These are phyloP conservation scores for Brasenia schreberi DNA, from an alignment of 164 flowering plant genomes.

Conservation along the genomic window DNA sequence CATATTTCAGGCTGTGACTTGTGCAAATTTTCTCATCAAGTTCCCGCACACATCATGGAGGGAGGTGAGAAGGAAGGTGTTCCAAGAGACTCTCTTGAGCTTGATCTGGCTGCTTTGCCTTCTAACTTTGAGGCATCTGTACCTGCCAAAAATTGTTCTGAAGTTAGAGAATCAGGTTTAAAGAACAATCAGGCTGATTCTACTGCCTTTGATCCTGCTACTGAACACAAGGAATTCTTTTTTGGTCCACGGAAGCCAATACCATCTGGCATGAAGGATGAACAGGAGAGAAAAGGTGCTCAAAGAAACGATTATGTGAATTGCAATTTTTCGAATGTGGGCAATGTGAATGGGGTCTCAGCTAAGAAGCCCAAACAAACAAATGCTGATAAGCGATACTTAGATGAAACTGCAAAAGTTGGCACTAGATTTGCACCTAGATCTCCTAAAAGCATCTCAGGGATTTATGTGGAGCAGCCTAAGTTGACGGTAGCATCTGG, in stretches of 20 bases:
- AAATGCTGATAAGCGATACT: not conserved
- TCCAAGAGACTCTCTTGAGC: conserved; percentile 41
- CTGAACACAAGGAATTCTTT: not conserved
- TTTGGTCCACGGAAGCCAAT: not conserved
- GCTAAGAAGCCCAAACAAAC: conserved; percentile 2
- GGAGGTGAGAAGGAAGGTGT: conserved; percentile 37
- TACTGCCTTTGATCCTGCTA: not conserved
- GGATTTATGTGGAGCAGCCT: too few relatives aligned
- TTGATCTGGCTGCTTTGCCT: conserved; percentile 40
- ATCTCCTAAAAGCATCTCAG: too few relatives aligned
- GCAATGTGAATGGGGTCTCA: not conserved
- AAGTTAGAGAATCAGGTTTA: not conserved
- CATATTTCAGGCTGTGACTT: conserved; percentile 22
- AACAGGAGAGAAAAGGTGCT: not conserved
- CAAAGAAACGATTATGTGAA: not conserved
- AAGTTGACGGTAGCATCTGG: too few relatives aligned
- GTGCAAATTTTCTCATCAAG: conserved; percentile 42
- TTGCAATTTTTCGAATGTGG: not conserved
- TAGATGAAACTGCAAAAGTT: not conserved
- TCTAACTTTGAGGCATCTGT: conserved; percentile 14
- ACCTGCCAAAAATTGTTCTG: conserved; percentile 2
- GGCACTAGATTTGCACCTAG: not conserved
- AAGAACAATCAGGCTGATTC: conserved; percentile 2
- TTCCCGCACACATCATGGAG: conserved; percentile 34
- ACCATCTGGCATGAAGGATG: not conserved